phyloP scores from a whole-genome alignment of 371 early-diverging fungal species.

The Mortierella sp. region DNA sequence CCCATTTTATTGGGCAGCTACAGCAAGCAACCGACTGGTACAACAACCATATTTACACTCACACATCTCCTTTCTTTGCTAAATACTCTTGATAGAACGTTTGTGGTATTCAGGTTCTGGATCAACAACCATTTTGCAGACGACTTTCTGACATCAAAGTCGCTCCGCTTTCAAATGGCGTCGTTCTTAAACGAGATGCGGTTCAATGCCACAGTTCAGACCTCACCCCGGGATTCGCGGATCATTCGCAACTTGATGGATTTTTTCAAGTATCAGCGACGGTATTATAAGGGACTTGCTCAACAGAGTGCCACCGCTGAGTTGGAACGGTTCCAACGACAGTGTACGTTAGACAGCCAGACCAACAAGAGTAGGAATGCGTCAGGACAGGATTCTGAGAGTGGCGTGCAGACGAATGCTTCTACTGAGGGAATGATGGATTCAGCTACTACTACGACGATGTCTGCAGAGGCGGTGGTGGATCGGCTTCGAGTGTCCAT shows the following conservation, averaged over 20 bases:
- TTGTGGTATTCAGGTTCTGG: constrained; percentile 79
- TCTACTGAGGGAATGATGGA: not conserved
- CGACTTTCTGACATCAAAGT: constrained; percentile 72
- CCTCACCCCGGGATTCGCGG: constrained; percentile 65
- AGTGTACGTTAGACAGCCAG: not conserved
- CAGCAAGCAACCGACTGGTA: not conserved
- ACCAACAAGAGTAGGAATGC: not conserved
- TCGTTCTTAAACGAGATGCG: constrained; percentile 67
- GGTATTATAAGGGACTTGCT: constrained; percentile 35
- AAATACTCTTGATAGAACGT: constrained; percentile 50
- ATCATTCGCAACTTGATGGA: constrained; percentile 66
- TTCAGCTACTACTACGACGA: not conserved
- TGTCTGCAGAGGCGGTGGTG: not conserved
- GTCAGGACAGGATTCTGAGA: not conserved
- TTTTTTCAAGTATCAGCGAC: constrained; percentile 39
- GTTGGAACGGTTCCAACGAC: not conserved
- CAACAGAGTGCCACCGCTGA: constrained; percentile 24
- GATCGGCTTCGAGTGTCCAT: constrained; percentile 17
- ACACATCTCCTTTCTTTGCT: not conserved
- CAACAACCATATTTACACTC: not conserved
- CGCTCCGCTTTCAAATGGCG: constrained; percentile 64
- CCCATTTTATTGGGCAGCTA: not conserved
- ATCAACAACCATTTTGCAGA: constrained; percentile 75
- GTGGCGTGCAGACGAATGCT: not conserved
- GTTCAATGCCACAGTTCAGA: constrained; percentile 59